Base-by-base conservation (phyloP, 78 protist genomes). In the Capsaspora owczarzaki region DNA sequence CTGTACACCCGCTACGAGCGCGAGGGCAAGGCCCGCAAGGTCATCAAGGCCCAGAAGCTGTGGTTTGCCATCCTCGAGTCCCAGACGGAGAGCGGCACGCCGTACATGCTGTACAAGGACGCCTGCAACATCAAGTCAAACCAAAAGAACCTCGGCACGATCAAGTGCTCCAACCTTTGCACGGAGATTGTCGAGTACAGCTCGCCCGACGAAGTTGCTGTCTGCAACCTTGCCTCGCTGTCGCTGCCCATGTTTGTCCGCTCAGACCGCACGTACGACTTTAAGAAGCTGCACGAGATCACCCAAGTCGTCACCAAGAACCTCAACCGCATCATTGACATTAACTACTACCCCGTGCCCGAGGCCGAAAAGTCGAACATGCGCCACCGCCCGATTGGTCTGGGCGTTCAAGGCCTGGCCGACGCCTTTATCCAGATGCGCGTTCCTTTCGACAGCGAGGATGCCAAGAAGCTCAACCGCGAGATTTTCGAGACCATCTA, bases 71-170 rank as follows among this genome's bases (percentile, higher is more conserved):
- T 97, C 72, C 61, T 97, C 41, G 97, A 96, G 63, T 35, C 98
- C 2, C 99, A 97, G 91, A 85, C 88, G 49, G 99, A 97, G 89
- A 97, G 98, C 8, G 99, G 99, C 44, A 95, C 95, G 10, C 99
- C 99, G 33, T 97, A 90, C 92, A 83, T 97, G 82, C 87, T 97
- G 53, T 97, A 96, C 95, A 97, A 97, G 87, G 99, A 97, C 82
- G 91, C 97, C 23, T 86, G 93, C 88, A 97, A 97, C 91, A 1
- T 77, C 35, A 97, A 95, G 76, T 43, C 61, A 23, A 82, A 74
- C 61, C 72, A 70, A 35, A 23, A 82, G 69, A 86, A 91, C 76
- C 90, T 94, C 27, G 98, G 99, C 61, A 96, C 98, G 41, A 97
- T 97, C 85, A 79, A 88, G 79, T 82, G 93, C 88, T 77, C 89